Base-by-base conservation (phyloP, 371 early-diverging fungal genomes). In the Rhizopus delemar region DNA sequence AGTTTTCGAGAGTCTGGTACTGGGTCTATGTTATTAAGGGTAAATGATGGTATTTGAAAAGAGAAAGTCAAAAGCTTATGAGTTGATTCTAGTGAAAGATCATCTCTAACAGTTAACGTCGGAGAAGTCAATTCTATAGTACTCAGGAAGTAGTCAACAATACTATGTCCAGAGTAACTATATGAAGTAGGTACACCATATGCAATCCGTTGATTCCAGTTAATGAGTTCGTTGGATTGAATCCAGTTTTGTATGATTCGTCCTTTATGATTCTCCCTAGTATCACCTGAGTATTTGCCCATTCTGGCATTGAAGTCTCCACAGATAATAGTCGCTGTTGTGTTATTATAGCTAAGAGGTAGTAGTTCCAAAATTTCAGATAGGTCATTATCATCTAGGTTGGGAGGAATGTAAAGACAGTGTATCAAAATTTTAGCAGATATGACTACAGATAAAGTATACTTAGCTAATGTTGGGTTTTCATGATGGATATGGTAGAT, bases 301-400 rank as follows among this genome's bases (percentile, higher is more conserved):
- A 57, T 50, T 1, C 67, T 57, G 0, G 59, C 68, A 36, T 67
- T 67, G 31, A 67, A 60, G 43, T 62, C 68, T 1, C 67, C 67
- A 46, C 62, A 66, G 0, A 62, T 56, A n/a, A 63, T 59, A 1
- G 68, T 62, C 45, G 58, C 54, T 4, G 53, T n/a, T 5, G 51
- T 56, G 38, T 38, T 38, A 28, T 16, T 38, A 32, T 15, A 22
- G 51, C 22, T 41, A 22, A 48, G 13, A 16, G 41, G 43, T 9
- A 59, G 51, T 46, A 41, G 11, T 15, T 54, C 15, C 3, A 56
- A 53, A 45, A 55, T 45, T 45, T 45, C 45, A 15, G 12, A 45
- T 45, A 45, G 12, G 15, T 45, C 15, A 16, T 16, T 45, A 45
- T 45, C 16, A 16, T 45, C 45, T 15, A 45, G 45, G 4, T 50